A percentile compares a stretch with the other conserved stretches of the same genome.
These are phyloP conservation scores for Neofusicoccum sp. DNA, from an alignment of 2,329 filamentous ascomycete genomes.

Conservation along the genomic window DNA sequence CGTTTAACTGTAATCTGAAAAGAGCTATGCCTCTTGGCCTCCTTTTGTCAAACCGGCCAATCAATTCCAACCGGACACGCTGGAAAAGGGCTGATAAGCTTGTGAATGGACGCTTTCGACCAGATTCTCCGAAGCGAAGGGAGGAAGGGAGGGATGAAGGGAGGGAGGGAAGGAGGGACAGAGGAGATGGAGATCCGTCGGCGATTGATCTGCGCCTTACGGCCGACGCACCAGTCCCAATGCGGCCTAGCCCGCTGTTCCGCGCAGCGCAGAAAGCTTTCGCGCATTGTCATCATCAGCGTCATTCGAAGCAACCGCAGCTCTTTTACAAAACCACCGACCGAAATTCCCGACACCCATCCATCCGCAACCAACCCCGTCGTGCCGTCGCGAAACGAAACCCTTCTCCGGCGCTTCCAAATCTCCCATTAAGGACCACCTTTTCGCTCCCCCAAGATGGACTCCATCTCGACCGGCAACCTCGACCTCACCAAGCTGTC, in stretches of 20 bases:
- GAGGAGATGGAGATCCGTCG: neutral
- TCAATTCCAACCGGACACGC: too few relatives aligned
- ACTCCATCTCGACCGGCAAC: slow-evolving; percentile 3
- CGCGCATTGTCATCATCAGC: slow-evolving; percentile 16
- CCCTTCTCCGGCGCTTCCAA: too few relatives aligned
- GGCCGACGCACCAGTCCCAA: neutral
- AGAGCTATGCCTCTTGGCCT: too few relatives aligned
- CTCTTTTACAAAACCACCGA: too few relatives aligned
- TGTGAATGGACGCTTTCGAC: too few relatives aligned
- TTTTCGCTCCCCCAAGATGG: neutral
- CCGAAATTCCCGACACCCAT: neutral
- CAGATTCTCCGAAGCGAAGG: neutral
- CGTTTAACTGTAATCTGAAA: too few relatives aligned
- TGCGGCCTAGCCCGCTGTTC: neutral
- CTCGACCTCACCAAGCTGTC: slow-evolving; percentile 70
- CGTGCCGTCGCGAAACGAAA: too few relatives aligned
- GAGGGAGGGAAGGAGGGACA: neutral
- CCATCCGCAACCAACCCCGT: neutral
- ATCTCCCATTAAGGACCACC: too few relatives aligned
- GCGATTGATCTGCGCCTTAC: neutral
- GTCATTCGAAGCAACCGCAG: neutral
- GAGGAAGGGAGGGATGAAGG: neutral
- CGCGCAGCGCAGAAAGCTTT: neutral
- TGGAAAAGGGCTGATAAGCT: too few relatives aligned
- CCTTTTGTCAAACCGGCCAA: too few relatives aligned